Base-by-base conservation (phyloP, 176 grass and related monocot genomes). In the Luzula sylvatica region DNA sequence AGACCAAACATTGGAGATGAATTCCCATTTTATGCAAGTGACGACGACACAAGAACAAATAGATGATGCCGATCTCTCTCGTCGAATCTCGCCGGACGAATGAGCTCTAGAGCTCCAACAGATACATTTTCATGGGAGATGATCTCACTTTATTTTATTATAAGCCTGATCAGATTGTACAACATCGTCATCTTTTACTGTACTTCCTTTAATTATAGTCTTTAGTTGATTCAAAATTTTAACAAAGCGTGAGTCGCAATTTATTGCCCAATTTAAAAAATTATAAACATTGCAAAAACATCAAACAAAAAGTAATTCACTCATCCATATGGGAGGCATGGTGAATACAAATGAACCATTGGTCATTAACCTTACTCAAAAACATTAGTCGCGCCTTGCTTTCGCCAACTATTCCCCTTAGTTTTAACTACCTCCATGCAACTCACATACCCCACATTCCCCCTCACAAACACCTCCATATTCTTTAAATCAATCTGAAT, bases 301-400 rank as follows among this genome's bases (percentile, higher is more conserved):
- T 4, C 5, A 64, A 6, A 11, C 42, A 15, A 47, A 30, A 49
- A 22, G 12, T 0, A 46, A 46, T 69, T 74, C 58, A 83, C 24
- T 73, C 72, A 21, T 87, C 88, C 0, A 94, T 76, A 28, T 83
- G 82, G 0, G 88, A 87, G 20, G 82, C 88, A 39, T 94, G 88
- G 40, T 95, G 89, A 60, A 82, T 72, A 68, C 80, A 88, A 48
- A 95, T 76, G 52, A 68, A 72, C 89, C 89, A 88, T 48, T 81
- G 63, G 22, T 83, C 83, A 20, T 65, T 61, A 18, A 95, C 67
- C 58, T 70, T 81, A n/a, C 68, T 87, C 83, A 23, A 81, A 94
- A 2, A 85, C 80, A 26, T 85, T 95, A 50, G 89, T 95, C 3
- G 88, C 83, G 2, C 80, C 52, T 72, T 87, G 88, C 46, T 72